Evolutionary conservation across 1,139 yeast species (phyloP), one percentile per base, ranked within the genome.

Genomic region (Suhomyces taliae): DNA sequence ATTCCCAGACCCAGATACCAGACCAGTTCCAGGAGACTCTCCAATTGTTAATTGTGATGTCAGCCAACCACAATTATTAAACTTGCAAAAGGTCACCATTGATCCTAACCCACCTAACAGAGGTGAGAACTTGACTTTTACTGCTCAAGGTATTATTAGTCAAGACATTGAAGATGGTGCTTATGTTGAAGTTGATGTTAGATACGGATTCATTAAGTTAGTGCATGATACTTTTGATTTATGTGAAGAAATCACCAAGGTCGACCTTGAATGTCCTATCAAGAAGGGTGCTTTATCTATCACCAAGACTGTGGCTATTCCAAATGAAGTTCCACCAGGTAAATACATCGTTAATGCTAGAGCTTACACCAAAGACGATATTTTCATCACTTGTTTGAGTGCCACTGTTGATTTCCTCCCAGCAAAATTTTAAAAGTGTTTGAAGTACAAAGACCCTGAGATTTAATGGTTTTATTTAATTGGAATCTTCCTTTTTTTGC

Each of bases 321-420:
- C 99, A 15, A 73, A 77, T n/a, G 95, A 90, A 66, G 96, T 91
- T 27, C 98, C 99, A 49, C 97, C 98, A 29, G 99, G 98, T 39
- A 86, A 81, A 64, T 93, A 93, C 70, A 70, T 80, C 38, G 96
- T 91, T 42, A 74, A 78, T 50, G 98, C 97, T 15, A 82, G 93
- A 61, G 99, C 98, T 6, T 93, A 79, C 70, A 90, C 96, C 39
- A 81, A 72, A 43, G 90, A 87, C 47, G 97, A 88, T 58, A 83
- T 79, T 41, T 79, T 85, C 54, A 83, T 93, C 55, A 84, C 97
- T 33, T 93, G 99, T 66, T 75, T 93, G 60, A 81, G 88, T 34
- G 97, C 96, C 11, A 78, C 83, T 8, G 85, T 91, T 37, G 82
- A 79, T 43, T 85, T 87, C 67, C 82, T 81, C 9, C 62, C 61